A percentile compares a stretch with the other conserved stretches of the same genome.
Conservation (phyloP, 2,329 filamentous ascomycete genomes). For the Capronia americana region DNA sequence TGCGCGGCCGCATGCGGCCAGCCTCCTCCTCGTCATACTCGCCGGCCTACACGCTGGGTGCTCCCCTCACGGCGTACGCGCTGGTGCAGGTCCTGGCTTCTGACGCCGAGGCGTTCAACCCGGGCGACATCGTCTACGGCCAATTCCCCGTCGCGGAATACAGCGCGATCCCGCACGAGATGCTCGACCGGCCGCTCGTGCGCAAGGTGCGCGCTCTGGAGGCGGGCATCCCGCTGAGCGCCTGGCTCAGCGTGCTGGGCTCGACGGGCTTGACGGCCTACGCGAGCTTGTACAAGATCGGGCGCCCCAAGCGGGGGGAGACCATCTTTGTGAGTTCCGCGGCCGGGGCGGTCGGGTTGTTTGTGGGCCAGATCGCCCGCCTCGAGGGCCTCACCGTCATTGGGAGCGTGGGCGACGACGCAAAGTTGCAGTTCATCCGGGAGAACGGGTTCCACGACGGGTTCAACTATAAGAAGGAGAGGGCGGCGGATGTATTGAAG, state of each 20-base stretch:
- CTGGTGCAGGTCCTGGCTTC: slow-evolving; percentile 71
- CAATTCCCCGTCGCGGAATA: slow-evolving; percentile 63
- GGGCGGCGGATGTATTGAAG: slow-evolving; percentile 68
- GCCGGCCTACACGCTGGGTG: slow-evolving; percentile 62
- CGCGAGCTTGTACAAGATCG: slow-evolving; percentile 70
- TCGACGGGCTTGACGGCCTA: slow-evolving; percentile 75
- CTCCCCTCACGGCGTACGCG: slow-evolving; percentile 64
- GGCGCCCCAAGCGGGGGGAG: slow-evolving; percentile 70
- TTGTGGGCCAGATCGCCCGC: slow-evolving; percentile 78
- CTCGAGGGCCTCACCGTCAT: slow-evolving; percentile 75
- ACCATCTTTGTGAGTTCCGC: slow-evolving; percentile 77
- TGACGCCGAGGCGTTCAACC: slow-evolving; percentile 48
- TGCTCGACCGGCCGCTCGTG: slow-evolving; percentile 58
- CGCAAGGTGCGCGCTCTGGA: slow-evolving; percentile 54
- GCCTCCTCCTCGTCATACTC: slow-evolving; percentile 67
- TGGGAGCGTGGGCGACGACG: slow-evolving; percentile 81
- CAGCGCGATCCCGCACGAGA: slow-evolving; percentile 68
- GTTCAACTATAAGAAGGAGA: slow-evolving; percentile 89
- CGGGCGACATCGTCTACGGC: slow-evolving; percentile 67
- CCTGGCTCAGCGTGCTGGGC: slow-evolving; percentile 69
- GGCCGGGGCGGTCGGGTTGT: slow-evolving; percentile 74
- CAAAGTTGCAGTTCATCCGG: slow-evolving; percentile 76
- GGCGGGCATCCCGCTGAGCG: slow-evolving; percentile 64
- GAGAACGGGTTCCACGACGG: slow-evolving; percentile 73
- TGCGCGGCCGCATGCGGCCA: slow-evolving; percentile 74